phyloP scores from a whole-genome alignment of 2,329 filamentous ascomycete species.

The Ramichloridium luteum region DNA sequence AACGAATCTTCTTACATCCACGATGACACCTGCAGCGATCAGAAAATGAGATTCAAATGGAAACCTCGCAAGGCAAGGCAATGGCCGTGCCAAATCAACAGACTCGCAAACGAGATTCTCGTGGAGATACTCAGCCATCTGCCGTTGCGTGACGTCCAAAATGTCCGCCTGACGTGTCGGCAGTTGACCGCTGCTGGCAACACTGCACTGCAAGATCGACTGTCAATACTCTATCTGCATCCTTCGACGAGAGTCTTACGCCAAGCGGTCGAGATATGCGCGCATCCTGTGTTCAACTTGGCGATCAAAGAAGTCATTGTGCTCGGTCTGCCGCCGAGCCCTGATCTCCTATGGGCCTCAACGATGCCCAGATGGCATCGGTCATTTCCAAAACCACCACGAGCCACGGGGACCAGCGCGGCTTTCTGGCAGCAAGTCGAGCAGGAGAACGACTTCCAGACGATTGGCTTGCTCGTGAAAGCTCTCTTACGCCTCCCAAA shows the following conservation, averaged over 20 bases:
- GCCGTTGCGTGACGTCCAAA: conserved; percentile 1
- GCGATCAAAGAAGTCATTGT: no score
- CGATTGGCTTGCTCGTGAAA: no score
- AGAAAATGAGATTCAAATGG: conserved; percentile 1
- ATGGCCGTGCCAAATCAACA: conserved; percentile 5
- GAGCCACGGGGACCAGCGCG: no score
- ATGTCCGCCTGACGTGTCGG: conserved; percentile 2
- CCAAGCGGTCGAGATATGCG: conserved; percentile 6
- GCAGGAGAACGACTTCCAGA: no score
- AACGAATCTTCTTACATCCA: conserved; percentile 1
- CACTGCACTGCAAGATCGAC: conserved; percentile 3
- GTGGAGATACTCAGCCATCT: conserved; percentile 5
- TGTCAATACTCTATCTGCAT: conserved; percentile 12
- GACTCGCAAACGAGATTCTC: conserved; percentile 9
- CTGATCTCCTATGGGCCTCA: no score
- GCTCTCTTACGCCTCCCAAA: no score
- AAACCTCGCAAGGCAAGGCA: no score
- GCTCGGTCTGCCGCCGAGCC: no score
- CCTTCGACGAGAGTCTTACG: conserved; percentile 5
- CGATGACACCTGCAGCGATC: conserved; percentile 1
- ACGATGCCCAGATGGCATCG: no score
- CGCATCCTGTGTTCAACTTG: conserved; percentile 6
- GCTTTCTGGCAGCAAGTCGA: no score
- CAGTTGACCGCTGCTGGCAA: conserved; percentile 3
- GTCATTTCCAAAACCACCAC: no score